Evolutionary conservation across 2,329 filamentous ascomycete genomes (phyloP).

Genomic region (Elsinoe batatas): DNA sequence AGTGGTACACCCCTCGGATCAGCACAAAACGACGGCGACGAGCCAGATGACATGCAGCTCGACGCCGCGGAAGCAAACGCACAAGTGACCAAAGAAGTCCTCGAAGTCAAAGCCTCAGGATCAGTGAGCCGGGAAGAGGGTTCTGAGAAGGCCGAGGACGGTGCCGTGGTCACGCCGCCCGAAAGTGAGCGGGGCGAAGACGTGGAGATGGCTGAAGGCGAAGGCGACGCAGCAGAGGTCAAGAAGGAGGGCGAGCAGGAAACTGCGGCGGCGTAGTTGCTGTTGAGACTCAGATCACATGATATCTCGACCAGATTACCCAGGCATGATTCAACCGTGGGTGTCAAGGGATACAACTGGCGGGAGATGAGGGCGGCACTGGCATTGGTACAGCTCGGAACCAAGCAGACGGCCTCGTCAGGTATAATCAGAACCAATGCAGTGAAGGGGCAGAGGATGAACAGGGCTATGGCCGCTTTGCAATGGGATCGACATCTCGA

Average conservation of each 20-base stretch:
- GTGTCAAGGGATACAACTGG: too few species aligned
- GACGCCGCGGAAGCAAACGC: constrained; percentile 21
- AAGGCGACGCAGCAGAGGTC: constrained; percentile 13
- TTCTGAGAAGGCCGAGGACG: constrained; percentile 7
- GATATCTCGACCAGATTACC: too few species aligned
- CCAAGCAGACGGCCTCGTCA: too few species aligned
- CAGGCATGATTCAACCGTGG: too few species aligned
- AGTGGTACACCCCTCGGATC: constrained; percentile 11
- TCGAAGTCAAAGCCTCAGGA: constrained; percentile 21
- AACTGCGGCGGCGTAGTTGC: background rate
- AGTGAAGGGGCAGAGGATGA: too few species aligned
- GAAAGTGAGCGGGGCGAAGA: constrained; percentile 13
- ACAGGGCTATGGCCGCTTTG: too few species aligned
- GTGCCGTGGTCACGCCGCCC: constrained; percentile 13
- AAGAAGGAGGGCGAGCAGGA: constrained; percentile 8
- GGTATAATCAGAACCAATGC: too few species aligned
- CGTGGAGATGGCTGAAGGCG: constrained; percentile 21
- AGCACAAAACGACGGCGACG: background rate
- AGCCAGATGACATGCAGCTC: constrained; percentile 20
- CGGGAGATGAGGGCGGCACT: too few species aligned
- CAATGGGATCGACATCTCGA: too few species aligned
- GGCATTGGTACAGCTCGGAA: too few species aligned
- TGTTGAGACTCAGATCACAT: background rate
- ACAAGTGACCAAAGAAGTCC: constrained; percentile 19
- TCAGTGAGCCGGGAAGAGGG: constrained; percentile 10